Conservation (phyloP, 768 basidiomycete species). For the Podaxis sp. region DNA sequence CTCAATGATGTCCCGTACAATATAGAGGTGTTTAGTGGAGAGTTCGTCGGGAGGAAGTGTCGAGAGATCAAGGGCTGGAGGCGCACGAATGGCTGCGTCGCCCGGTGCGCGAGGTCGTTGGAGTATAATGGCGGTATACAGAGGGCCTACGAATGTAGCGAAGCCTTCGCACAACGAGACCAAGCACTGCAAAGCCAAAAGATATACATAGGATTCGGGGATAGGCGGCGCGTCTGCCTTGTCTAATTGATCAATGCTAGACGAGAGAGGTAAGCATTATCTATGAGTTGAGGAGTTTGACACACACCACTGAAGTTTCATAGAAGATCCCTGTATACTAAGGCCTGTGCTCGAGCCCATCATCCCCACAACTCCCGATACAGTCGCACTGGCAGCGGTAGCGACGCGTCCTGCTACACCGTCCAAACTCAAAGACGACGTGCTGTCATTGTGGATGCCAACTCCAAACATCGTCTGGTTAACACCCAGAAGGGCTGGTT, state of each 20-base stretch:
- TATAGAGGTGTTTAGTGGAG: constrained; percentile 54
- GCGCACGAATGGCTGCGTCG: constrained; percentile 65
- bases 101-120: constrained; percentile 64
- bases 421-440: constrained; percentile 56
- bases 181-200: constrained; percentile 87
- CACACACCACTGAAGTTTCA: constrained; percentile 89
- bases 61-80: constrained; percentile 66
- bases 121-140: constrained; percentile 72
- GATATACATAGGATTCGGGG: constrained; percentile 91
- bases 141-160: constrained; percentile 64
- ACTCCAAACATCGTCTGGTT: constrained; percentile 79
- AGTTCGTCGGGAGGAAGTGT: constrained; percentile 48
- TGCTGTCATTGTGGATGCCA: constrained; percentile 49
- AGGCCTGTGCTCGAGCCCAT: constrained; percentile 69
- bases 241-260: constrained; percentile 95
- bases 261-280: constrained; percentile 7
- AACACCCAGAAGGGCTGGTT: constrained; percentile 80
- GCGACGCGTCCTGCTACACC: constrained; percentile 80
- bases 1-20: constrained; percentile 77
- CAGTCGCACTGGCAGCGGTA: constrained; percentile 79
- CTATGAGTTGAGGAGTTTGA: neutral
- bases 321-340: constrained; percentile 69
- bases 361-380: constrained; percentile 85
- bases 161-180: constrained; percentile 86
- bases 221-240: constrained; percentile 94